A percentile compares a stretch with the other conserved stretches of the same genome.
These are phyloP conservation scores for Nemophila menziesii DNA, from an alignment of 257 asterid species.

Conservation along the genomic window DNA sequence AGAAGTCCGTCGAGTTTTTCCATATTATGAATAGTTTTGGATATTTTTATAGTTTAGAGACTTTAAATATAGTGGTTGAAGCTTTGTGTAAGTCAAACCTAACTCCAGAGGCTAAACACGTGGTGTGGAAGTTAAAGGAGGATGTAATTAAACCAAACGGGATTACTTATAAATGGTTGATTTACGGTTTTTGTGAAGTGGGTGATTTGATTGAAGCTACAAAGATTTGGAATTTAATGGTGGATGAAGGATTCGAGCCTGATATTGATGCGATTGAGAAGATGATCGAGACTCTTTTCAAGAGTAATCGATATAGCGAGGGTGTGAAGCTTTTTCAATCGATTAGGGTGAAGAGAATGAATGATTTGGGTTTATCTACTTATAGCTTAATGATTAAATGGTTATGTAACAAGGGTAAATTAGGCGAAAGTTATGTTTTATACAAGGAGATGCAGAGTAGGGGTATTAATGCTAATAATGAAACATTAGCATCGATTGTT, in stretches of 20 bases:
- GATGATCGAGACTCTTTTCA: slow-evolving; percentile 63
- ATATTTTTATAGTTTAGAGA: slow-evolving; percentile 40
- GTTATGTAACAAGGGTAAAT: slow-evolving; percentile 67
- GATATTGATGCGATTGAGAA: slow-evolving; percentile 25
- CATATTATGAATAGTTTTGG: slow-evolving; percentile 72
- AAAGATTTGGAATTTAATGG: slow-evolving; percentile 78
- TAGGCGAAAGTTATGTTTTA: slow-evolving; percentile 40
- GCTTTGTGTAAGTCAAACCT: slow-evolving; percentile 50
- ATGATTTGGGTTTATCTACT: slow-evolving; percentile 35
- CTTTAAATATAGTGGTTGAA: slow-evolving; percentile 47
- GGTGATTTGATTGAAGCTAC: slow-evolving; percentile 81
- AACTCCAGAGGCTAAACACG: slow-evolving; percentile 60
- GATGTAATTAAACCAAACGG: slow-evolving; percentile 32
- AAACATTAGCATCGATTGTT: slow-evolving; percentile 36
- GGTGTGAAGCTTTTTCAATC: slow-evolving; percentile 68
- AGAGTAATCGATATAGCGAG: slow-evolving; percentile 37
- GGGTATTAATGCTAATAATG: slow-evolving; percentile 40
- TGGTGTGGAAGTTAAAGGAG: slow-evolving; percentile 51
- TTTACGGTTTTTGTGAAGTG: slow-evolving; percentile 70
- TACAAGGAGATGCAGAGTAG: slow-evolving; percentile 63
- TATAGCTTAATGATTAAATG: slow-evolving; percentile 59
- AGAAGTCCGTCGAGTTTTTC: slow-evolving; percentile 57
- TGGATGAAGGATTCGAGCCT: slow-evolving; percentile 56
- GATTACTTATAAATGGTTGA: slow-evolving; percentile 65
- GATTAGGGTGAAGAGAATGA: slow-evolving; percentile 36